These are phyloP conservation scores for Eurotiales sp. DNA, from an alignment of 2,329 filamentous ascomycete species.

Conservation along the genomic window DNA sequence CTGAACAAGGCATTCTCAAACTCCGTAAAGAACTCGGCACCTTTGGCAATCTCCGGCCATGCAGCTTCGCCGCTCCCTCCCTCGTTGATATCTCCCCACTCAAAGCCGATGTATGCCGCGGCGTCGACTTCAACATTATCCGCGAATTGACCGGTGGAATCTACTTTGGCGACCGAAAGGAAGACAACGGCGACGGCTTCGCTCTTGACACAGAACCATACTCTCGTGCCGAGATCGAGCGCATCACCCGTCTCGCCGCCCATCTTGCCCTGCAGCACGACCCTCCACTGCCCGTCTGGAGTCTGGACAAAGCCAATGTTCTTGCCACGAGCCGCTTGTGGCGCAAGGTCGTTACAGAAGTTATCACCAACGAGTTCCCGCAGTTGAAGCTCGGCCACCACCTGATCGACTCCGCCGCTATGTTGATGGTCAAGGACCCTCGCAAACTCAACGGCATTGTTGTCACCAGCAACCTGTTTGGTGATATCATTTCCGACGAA, in stretches of 20 bases:
- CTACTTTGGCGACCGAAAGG: slow-evolving; percentile 88
- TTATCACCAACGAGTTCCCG: slow-evolving; percentile 85
- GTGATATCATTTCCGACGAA: slow-evolving; percentile 94
- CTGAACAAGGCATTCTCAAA: slow-evolving; percentile 85
- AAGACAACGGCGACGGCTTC: slow-evolving; percentile 67
- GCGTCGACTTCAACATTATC: slow-evolving; percentile 88
- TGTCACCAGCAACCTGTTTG: slow-evolving; percentile 90
- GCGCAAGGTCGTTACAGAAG: slow-evolving; percentile 80
- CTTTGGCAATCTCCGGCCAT: slow-evolving; percentile 92
- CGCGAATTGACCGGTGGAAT: slow-evolving; percentile 90
- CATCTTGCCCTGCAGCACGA: slow-evolving; percentile 73
- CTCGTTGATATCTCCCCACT: slow-evolving; percentile 83
- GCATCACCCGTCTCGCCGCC: slow-evolving; percentile 76
- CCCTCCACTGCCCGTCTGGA: slow-evolving; percentile 76
- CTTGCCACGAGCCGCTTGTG: slow-evolving; percentile 85
- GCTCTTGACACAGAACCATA: slow-evolving; percentile 88
- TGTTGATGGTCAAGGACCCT: slow-evolving; percentile 96
- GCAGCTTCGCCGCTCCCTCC: slow-evolving; percentile 86
- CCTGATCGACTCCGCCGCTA: slow-evolving; percentile 92
- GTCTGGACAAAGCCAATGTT: slow-evolving; percentile 94
- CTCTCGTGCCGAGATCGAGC: slow-evolving; percentile 78
- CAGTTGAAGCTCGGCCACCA: slow-evolving; percentile 81
- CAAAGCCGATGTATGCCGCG: slow-evolving; percentile 78
- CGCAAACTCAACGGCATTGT: slow-evolving; percentile 82
- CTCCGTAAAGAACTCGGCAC: slow-evolving; percentile 92